Evolutionary conservation across 225 moss, liverwort and hornwort species (phyloP).

Genomic region (Bryum argenteum): DNA sequence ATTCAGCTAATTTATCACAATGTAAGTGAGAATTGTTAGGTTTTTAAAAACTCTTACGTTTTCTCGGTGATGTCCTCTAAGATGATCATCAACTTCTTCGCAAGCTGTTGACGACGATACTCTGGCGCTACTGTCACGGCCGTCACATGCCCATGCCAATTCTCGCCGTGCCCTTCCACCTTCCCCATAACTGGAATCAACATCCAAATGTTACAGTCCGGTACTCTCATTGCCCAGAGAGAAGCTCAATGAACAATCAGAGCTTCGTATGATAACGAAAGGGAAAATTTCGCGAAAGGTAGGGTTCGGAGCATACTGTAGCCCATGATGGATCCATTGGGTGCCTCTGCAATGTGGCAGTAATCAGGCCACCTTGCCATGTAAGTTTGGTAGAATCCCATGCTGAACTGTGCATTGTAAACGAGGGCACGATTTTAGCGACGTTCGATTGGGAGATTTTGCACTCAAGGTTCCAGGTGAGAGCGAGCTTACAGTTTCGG

Average conservation of each 20-base stretch:
- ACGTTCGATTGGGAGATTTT: not conserved
- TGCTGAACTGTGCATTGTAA: constrained; percentile 55
- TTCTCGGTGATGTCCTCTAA: constrained; percentile 78
- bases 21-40: not conserved
- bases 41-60: constrained; percentile 37
- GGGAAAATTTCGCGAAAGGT: not conserved
- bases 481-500: constrained; percentile 51
- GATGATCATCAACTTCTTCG: constrained; percentile 79
- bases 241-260: constrained; percentile 31
- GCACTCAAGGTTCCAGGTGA: not conserved
- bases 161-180: constrained; percentile 77
- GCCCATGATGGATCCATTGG: constrained; percentile 70
- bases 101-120: constrained; percentile 76
- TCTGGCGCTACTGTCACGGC: constrained; percentile 75
- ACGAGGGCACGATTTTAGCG: constrained; percentile 2
- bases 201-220: constrained; percentile 3
- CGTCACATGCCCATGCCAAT: constrained; percentile 83
- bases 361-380: constrained; percentile 81
- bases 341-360: constrained; percentile 68
- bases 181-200: constrained; percentile 67
- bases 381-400: constrained; percentile 82
- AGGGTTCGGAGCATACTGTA: constrained; percentile 32
- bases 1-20: not conserved
- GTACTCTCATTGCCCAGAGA: not conserved
- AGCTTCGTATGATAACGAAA: constrained; percentile 2